A percentile compares a stretch with the other conserved stretches of the same genome.
These are phyloP conservation scores for Avena atlantica DNA, from an alignment of 176 grass and related monocot genomes.

Conservation along the genomic window DNA sequence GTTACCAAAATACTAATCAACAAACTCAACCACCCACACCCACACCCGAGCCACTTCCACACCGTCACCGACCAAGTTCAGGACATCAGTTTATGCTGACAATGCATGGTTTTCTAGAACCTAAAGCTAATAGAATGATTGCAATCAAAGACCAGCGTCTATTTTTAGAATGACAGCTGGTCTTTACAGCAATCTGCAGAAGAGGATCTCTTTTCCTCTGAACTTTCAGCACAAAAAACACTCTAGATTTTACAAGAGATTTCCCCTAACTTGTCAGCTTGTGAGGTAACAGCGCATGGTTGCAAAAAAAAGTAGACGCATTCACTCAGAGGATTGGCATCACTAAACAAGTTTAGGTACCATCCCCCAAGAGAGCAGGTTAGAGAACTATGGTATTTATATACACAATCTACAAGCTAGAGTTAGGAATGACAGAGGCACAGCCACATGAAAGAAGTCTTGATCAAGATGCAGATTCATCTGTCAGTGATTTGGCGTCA, in stretches of 20 bases:
- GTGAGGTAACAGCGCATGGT: neutral
- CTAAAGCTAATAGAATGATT: neutral
- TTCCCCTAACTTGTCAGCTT: neutral
- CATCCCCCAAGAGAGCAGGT: neutral
- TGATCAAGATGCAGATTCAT: constrained; percentile 21
- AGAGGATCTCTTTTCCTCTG: neutral
- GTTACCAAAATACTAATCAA: neutral
- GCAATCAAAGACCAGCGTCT: neutral
- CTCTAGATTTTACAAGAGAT: neutral
- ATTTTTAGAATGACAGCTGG: neutral
- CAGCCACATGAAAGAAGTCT: neutral
- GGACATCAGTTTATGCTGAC: neutral
- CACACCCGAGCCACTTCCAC: too few species aligned
- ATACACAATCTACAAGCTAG: neutral
- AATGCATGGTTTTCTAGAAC: neutral
- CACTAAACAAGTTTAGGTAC: neutral
- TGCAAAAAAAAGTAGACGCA: neutral
- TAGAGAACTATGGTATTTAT: neutral
- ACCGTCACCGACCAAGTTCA: neutral
- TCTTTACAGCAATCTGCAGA: neutral
- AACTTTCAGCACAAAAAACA: neutral
- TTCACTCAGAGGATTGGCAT: neutral
- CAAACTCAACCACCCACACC: neutral
- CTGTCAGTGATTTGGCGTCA: neutral
- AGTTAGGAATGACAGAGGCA: neutral